Conservation (phyloP, 129 eudicot species). For the Flaveria ramosissima region DNA sequence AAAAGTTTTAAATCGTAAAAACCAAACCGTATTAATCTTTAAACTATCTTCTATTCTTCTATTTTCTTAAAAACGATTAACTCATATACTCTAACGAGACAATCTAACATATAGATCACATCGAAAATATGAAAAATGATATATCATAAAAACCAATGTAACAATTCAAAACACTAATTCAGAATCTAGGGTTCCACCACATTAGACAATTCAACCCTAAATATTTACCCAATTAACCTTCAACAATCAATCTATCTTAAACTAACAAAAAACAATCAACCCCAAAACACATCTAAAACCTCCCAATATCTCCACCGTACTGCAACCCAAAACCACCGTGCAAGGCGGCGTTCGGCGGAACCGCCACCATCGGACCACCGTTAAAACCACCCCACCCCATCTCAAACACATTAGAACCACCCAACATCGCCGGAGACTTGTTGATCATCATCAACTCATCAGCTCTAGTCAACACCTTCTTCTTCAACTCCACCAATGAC, state of each 20-base stretch:
- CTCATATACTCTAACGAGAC: no score
- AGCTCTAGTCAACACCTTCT: slow-evolving; percentile 16
- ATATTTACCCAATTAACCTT: background rate
- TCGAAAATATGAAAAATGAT: background rate
- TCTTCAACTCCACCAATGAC: slow-evolving; percentile 13
- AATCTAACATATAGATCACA: background rate
- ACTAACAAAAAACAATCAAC: background rate
- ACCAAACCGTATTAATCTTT: no score
- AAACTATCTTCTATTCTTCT: background rate
- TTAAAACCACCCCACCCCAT: background rate
- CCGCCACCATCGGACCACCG: background rate
- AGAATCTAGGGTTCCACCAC: background rate
- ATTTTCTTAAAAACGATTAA: no score
- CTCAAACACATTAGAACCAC: background rate
- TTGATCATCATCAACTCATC: slow-evolving; percentile 14
- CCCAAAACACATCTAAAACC: background rate
- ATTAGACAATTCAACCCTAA: background rate
- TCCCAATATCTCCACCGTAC: slow-evolving; percentile 2
- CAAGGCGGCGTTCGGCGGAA: background rate
- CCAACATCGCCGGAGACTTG: background rate
- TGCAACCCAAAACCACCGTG: slow-evolving; percentile 8
- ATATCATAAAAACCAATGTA: background rate
- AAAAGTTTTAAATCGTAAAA: no score
- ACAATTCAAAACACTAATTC: background rate
- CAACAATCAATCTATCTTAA: background rate